Evolutionary conservation across 805 yeast genomes (phyloP).

Genomic region (Candida insectorum): DNA sequence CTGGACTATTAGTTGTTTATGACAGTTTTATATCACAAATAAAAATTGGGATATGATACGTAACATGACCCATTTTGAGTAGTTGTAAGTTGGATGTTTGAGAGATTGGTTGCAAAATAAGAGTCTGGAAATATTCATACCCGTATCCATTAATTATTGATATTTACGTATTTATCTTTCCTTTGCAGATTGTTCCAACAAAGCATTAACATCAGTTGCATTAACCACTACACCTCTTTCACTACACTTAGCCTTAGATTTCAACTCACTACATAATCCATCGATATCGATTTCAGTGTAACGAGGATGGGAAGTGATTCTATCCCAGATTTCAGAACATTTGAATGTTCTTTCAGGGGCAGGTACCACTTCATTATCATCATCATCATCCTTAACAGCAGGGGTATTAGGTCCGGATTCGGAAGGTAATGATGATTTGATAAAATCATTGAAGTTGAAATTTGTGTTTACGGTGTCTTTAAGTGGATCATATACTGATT

Average conservation of each 20-base stretch:
- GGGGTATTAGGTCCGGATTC: slow-evolving; percentile 9
- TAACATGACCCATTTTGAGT: too few species aligned
- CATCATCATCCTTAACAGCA: slow-evolving; percentile 13
- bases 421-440: slow-evolving; percentile 28
- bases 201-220: slow-evolving; percentile 68
- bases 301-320: slow-evolving; percentile 90
- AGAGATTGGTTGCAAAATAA: too few species aligned
- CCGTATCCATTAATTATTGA: too few species aligned
- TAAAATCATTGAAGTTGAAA: slow-evolving; percentile 37
- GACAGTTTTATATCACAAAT: too few species aligned
- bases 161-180: slow-evolving; percentile 3
- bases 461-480: slow-evolving; percentile 26
- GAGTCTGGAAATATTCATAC: too few species aligned
- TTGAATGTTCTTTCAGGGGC: slow-evolving; percentile 57
- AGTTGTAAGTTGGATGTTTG: too few species aligned
- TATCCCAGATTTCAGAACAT: slow-evolving; percentile 95
- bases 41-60: too few species aligned
- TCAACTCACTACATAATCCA: slow-evolving; percentile 85
- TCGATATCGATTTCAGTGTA: slow-evolving; percentile 93
- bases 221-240: slow-evolving; percentile 89
- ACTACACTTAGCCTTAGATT: slow-evolving; percentile 91
- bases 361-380: slow-evolving; percentile 56
- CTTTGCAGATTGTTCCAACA: slow-evolving; percentile 32
- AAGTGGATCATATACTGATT: slow-evolving; percentile 55
- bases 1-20: too few species aligned